phyloP scores from a whole-genome alignment of 2,329 filamentous ascomycete genomes.

The Epichloe gansuensis region DNA sequence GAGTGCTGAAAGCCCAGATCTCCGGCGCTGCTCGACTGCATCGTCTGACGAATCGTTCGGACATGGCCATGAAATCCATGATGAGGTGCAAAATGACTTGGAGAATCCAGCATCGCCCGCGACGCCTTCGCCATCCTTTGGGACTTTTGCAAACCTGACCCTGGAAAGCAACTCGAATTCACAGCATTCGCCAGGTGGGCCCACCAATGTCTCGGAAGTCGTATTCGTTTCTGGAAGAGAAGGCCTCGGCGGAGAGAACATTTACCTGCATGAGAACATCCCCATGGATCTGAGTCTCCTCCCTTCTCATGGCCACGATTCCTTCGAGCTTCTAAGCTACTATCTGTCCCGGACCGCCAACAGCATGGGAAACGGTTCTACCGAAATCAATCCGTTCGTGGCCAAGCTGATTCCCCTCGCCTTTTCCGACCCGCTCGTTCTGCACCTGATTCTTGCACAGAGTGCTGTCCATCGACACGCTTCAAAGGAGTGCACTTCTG shows the following conservation, averaged over 20 bases:
- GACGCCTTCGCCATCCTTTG: background rate
- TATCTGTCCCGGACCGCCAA: constrained; percentile 30
- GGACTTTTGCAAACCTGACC: background rate
- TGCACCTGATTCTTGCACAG: constrained; percentile 34
- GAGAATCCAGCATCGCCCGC: background rate
- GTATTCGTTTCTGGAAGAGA: constrained; percentile 1
- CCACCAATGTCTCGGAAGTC: constrained; percentile 1
- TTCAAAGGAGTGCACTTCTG: constrained; percentile 14
- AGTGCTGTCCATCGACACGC: constrained; percentile 26
- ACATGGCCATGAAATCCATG: background rate
- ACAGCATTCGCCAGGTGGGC: background rate
- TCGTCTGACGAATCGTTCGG: background rate
- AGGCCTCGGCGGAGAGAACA: constrained; percentile 1
- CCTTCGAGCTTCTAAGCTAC: constrained; percentile 31
- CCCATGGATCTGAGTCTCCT: constrained; percentile 17
- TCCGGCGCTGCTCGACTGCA: background rate
- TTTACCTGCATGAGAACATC: constrained; percentile 7
- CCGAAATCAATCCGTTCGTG: constrained; percentile 31
- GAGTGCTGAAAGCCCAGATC: background rate
- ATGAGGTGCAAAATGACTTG: background rate
- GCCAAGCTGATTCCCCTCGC: constrained; percentile 32
- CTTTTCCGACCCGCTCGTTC: constrained; percentile 30
- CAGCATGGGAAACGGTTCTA: constrained; percentile 35
- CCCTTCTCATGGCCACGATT: constrained; percentile 21
- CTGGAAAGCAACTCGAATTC: background rate